phyloP scores from a whole-genome alignment of 2,329 filamentous ascomycete genomes.

The Ophiocordyceps australis region DNA sequence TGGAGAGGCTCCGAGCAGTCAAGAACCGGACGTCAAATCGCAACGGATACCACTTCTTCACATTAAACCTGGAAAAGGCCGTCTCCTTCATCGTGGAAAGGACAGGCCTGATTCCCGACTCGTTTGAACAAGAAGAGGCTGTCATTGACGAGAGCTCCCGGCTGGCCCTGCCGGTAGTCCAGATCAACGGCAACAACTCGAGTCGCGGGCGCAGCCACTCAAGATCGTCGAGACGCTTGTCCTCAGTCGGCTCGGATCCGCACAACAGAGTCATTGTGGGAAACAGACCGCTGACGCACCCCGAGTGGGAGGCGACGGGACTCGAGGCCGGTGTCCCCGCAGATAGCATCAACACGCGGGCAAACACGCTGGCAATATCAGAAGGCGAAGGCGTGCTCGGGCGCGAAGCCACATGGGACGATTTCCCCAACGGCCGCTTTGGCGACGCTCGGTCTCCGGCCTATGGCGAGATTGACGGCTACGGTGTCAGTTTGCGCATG shows the following conservation, averaged over 20 bases:
- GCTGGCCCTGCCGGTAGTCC: constrained; percentile 9
- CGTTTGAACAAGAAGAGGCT: constrained; percentile 31
- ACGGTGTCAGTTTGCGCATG: constrained; percentile 88
- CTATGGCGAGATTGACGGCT: constrained; percentile 95
- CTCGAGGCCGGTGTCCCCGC: constrained; percentile 61
- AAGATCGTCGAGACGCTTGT: constrained; percentile 41
- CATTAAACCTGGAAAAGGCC: constrained; percentile 87
- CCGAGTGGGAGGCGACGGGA: constrained; percentile 54
- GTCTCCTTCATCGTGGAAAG: constrained; percentile 85
- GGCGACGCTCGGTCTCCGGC: constrained; percentile 84
- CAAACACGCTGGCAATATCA: constrained; percentile 80
- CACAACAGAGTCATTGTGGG: constrained; percentile 78
- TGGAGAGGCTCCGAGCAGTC: constrained; percentile 56
- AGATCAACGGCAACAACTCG: constrained; percentile 29
- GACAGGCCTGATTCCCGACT: constrained; percentile 58
- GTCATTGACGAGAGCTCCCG: constrained; percentile 24
- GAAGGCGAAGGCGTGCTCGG: constrained; percentile 83
- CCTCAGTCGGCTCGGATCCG: constrained; percentile 67
- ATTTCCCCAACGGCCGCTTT: constrained; percentile 93
- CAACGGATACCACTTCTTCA: constrained; percentile 92
- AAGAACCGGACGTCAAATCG: constrained; percentile 38
- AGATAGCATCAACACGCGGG: constrained; percentile 56
- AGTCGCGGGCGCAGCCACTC: constrained; percentile 13
- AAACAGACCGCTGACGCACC: constrained; percentile 36
- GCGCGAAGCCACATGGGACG: constrained; percentile 94